Conservation (phyloP, 345 rosid species). For the Hevea brasiliensis region DNA sequence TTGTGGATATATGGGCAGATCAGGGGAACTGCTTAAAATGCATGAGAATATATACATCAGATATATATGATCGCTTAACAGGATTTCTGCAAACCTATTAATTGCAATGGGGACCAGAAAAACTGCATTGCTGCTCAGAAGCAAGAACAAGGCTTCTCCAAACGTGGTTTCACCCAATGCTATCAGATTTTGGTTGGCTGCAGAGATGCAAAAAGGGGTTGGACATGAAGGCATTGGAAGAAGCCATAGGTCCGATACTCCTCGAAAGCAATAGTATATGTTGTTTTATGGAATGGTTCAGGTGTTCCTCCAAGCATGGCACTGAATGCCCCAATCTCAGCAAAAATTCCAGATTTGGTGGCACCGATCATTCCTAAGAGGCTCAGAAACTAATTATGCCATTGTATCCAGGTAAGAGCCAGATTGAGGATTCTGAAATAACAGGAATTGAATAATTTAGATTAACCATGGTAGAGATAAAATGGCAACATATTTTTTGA, state of each 20-base stretch:
- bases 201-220: no score
- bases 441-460: constrained; percentile 28
- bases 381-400: constrained; percentile 60
- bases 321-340: constrained; percentile 91
- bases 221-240: no score
- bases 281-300: no score
- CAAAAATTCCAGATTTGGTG: constrained; percentile 95
- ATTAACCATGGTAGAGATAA: constrained; percentile 17
- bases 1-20: constrained; percentile 71
- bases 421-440: constrained; percentile 25
- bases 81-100: constrained; percentile 67
- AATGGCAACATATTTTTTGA: constrained; percentile 4
- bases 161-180: no score
- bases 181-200: no score
- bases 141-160: no score
- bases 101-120: constrained; percentile 87
- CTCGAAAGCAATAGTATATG: no score
- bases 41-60: constrained; percentile 66
- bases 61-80: constrained; percentile 83
- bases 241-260: no score
- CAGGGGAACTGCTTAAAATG: constrained; percentile 53
- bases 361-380: constrained; percentile 83
- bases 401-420: constrained; percentile 45
- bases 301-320: no score
- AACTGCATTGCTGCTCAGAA: no score